Evolutionary conservation across 2,329 filamentous ascomycete genomes (phyloP).

Genomic region (Ceratocystis destructans): DNA sequence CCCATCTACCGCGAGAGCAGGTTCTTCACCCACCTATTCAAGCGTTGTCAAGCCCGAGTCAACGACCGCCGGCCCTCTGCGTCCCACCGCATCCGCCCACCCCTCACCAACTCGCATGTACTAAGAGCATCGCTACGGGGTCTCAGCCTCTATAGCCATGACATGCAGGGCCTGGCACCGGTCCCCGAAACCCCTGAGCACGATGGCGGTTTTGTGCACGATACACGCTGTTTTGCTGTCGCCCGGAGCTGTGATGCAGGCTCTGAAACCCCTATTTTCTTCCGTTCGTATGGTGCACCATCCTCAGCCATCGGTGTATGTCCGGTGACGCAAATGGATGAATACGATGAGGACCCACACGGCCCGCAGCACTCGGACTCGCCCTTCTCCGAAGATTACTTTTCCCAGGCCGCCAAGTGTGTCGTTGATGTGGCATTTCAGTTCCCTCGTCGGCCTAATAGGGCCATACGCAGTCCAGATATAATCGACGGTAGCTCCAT

Average conservation of each 20-base stretch:
- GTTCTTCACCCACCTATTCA: constrained; percentile 1
- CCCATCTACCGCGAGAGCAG: constrained; percentile 3
- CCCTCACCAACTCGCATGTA: neutral
- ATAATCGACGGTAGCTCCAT: neutral
- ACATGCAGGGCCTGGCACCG: neutral
- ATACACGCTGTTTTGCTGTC: neutral
- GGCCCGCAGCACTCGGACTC: neutral
- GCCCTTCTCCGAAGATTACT: neutral
- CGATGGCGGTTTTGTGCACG: constrained; percentile 1
- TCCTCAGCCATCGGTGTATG: neutral
- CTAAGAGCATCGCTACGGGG: neutral
- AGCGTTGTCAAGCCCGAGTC: neutral
- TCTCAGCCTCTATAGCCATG: neutral
- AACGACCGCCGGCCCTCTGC: neutral
- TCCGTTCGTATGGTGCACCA: neutral
- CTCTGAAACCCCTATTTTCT: neutral
- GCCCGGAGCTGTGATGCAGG: neutral
- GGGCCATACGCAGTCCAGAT: neutral
- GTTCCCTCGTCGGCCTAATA: neutral
- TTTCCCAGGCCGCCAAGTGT: neutral
- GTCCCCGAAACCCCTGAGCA: neutral
- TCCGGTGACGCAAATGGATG: neutral
- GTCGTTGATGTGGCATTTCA: neutral
- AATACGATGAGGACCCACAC: neutral
- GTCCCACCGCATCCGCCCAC: neutral